phyloP scores from a whole-genome alignment of 1,284 basidiomycete species.

The Meira nashicola region DNA sequence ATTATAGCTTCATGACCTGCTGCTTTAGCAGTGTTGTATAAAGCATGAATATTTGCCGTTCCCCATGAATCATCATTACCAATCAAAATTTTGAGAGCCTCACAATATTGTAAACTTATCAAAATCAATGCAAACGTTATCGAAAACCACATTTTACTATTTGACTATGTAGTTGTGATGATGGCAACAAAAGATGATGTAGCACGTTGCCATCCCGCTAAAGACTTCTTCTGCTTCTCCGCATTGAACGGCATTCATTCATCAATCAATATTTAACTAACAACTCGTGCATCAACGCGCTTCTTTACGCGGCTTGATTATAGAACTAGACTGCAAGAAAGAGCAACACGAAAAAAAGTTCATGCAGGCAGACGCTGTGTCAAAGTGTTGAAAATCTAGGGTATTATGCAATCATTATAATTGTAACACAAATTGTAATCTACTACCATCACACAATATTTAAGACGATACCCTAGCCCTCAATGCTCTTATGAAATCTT shows the following conservation, averaged over 20 bases:
- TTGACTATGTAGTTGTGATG: no score
- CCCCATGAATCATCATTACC: conserved; percentile 15
- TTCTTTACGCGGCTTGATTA: neutral
- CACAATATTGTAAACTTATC: neutral
- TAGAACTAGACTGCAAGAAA: no score
- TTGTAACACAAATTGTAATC: no score
- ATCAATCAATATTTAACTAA: neutral
- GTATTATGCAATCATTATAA: neutral
- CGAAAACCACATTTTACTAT: no score
- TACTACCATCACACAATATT: neutral
- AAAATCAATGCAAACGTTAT: neutral
- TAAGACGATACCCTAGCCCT: neutral
- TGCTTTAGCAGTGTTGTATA: conserved; percentile 4
- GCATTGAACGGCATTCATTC: neutral
- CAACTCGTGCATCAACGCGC: neutral
- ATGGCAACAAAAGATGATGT: neutral
- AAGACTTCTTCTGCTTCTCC: neutral
- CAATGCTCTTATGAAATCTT: no score
- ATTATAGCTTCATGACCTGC: conserved; percentile 12
- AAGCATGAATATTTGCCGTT: conserved; percentile 15
- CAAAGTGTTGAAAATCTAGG: no score
- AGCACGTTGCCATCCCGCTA: neutral
- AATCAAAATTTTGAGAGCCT: conserved; percentile 13
- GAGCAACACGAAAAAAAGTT: neutral
- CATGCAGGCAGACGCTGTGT: neutral